Evolutionary conservation across 805 yeast genomes (phyloP), one percentile per base, ranked within the genome.

Genomic region (Lachancea waltii): DNA sequence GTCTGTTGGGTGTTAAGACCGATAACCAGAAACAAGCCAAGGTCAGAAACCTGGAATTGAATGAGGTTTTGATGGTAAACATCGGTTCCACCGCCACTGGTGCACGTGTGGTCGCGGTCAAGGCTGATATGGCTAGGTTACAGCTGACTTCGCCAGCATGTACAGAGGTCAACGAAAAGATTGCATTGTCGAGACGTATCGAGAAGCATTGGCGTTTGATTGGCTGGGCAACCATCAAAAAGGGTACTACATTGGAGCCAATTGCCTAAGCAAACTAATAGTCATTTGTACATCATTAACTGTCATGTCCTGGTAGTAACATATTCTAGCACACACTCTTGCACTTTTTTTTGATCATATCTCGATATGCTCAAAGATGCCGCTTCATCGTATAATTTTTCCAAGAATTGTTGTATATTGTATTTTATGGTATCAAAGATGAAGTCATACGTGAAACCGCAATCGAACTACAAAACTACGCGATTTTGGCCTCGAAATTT

Each of bases 191-290:
- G 31, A 85, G 99, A 76, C 89, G 98, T 77, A 92, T 92, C 56
- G 99, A 92, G 64, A 90, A 90, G 78, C 99, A 92, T 67, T 92
- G 97, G 95, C 92, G 99, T 76, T 75, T 92, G 64, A 92, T 92
- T 69, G 99, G 99, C 56, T 92, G 99, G 99, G 99, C 98, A 54
- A 87, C 95, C 36, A 90, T 89, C 63, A 84, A 84, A 69, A 86
- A 85, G 68, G 96, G 96, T 68, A 81, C 89, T 44, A 81, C 89
- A 41, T 74, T 84, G 62, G 94, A 84, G 59, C 92, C 92, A 52
- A 68, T 79, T 37, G 62, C 61, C 46, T 57, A 57, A 51, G 29
- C 34, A 29, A 24, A 34, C 25, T 34, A 34, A 34, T 34, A 34
- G 37, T 34, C 37, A 34, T 34, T 33, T 34, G 37, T 34, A 34